These are phyloP conservation scores for Cryomyces minteri DNA, from an alignment of 495 filamentous ascomycete species.

Conservation along the genomic window DNA sequence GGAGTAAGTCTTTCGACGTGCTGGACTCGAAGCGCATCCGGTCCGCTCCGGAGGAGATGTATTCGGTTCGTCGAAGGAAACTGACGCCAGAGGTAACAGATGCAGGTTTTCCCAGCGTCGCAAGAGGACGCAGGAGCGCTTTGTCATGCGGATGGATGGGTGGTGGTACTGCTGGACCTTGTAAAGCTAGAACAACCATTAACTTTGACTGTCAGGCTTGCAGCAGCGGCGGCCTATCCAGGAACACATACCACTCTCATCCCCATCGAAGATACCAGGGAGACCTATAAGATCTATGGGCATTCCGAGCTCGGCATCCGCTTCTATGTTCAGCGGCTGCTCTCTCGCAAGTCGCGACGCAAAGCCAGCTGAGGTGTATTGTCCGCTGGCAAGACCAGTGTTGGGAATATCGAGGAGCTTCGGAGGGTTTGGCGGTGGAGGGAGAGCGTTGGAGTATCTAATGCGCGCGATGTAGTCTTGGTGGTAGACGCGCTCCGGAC, in stretches of 20 bases:
- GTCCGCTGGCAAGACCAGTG: slow-evolving; percentile 57
- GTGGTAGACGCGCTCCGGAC: slow-evolving; percentile 39
- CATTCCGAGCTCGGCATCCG: slow-evolving; percentile 96
- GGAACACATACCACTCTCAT: slow-evolving; percentile 71
- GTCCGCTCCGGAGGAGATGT: slow-evolving; percentile 54
- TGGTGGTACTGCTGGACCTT: slow-evolving; percentile 49
- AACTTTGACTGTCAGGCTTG: background rate
- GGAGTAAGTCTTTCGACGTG: slow-evolving; percentile 21
- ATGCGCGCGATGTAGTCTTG: slow-evolving; percentile 95
- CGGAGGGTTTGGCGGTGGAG: slow-evolving; percentile 79
- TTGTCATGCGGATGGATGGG: slow-evolving; percentile 66
- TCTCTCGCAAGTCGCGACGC: slow-evolving; percentile 73
- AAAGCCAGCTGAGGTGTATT: slow-evolving; percentile 77
- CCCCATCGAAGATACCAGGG: slow-evolving; percentile 82
- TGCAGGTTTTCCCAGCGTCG: slow-evolving; percentile 61
- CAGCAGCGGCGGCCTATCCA: background rate
- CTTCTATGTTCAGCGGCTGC: slow-evolving; percentile 89
- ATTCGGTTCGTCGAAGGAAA: slow-evolving; percentile 91
- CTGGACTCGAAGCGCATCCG: slow-evolving; percentile 24
- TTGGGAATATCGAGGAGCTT: slow-evolving; percentile 95
- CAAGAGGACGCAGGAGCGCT: slow-evolving; percentile 57
- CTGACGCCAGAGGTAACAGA: slow-evolving; percentile 53
- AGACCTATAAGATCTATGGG: slow-evolving; percentile 87
- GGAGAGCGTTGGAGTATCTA: slow-evolving; percentile 85
- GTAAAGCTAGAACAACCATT: slow-evolving; percentile 41